Evolutionary conservation across 257 asterid species (phyloP).

Genomic region (Solanum tarijense): DNA sequence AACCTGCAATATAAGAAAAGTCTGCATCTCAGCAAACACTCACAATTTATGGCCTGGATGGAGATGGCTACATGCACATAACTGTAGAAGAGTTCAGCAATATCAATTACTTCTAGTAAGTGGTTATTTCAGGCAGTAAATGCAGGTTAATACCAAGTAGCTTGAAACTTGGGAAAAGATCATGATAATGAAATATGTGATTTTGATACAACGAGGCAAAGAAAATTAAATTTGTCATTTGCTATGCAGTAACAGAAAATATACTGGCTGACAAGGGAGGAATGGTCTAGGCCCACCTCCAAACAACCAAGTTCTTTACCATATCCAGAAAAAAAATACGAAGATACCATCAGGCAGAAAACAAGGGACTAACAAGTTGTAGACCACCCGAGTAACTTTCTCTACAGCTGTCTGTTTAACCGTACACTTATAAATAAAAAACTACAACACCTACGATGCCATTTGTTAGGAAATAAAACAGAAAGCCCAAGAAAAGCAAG

Average conservation of each 20-base stretch:
- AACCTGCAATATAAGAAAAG: constrained; percentile 42
- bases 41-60: not conserved
- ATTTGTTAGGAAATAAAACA: not conserved
- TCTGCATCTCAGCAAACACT: not conserved
- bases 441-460: not conserved
- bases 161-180: not conserved
- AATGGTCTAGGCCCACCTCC: not conserved
- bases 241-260: not conserved
- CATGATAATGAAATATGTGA: not conserved
- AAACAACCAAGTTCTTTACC: not conserved
- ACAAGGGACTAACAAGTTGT: not conserved
- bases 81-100: not conserved
- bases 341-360: not conserved
- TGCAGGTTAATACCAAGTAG: not conserved
- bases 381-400: not conserved
- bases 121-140: not conserved
- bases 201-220: not conserved
- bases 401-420: not conserved
- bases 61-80: not conserved
- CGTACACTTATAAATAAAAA: not conserved
- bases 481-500: not conserved
- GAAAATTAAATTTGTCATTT: not conserved
- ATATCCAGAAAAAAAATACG: not conserved
- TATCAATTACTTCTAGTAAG: not conserved
- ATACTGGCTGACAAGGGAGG: not conserved